phyloP scores from a whole-genome alignment of 1,284 basidiomycete species.

The Ganoderma meredithae region DNA sequence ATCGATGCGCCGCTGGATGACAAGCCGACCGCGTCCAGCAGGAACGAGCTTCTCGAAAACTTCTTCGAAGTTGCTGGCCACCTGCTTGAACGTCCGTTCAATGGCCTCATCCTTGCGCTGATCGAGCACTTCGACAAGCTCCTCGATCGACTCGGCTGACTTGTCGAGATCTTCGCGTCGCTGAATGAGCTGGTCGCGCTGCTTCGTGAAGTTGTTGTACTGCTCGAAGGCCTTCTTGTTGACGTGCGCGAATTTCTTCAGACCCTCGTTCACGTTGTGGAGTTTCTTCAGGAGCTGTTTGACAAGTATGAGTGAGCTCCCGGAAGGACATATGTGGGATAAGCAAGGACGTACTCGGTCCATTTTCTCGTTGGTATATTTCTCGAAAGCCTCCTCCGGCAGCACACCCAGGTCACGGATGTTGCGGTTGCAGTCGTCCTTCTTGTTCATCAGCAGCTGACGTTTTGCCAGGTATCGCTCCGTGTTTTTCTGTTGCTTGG shows the following conservation, averaged over 20 bases:
- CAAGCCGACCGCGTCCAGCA: constrained; percentile 87
- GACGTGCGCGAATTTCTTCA: constrained; percentile 97
- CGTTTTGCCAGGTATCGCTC: constrained; percentile 94
- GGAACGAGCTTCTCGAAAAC: constrained; percentile 99
- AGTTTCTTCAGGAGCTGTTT: constrained; percentile 87
- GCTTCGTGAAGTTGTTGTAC: constrained; percentile 97
- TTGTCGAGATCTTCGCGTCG: constrained; percentile 91
- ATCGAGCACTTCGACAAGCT: constrained; percentile 95
- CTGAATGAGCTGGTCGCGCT: constrained; percentile 89
- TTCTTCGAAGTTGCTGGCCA: constrained; percentile 95
- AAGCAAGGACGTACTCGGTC: constrained; percentile 71
- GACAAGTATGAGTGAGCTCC: not conserved
- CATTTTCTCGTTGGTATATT: constrained; percentile 85
- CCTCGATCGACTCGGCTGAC: constrained; percentile 89
- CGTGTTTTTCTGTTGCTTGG: constrained; percentile 92
- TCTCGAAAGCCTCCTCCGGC: constrained; percentile 97
- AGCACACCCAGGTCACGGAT: constrained; percentile 96
- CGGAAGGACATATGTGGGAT: constrained; percentile 1
- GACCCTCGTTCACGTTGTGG: constrained; percentile 88
- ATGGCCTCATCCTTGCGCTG: constrained; percentile 99
- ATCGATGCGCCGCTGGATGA: constrained; percentile 91
- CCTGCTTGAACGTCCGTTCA: constrained; percentile 97
- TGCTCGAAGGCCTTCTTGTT: constrained; percentile 99
- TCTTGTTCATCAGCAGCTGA: constrained; percentile 83
- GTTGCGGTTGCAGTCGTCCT: constrained; percentile 93